Evolutionary conservation across 257 asterid genomes (phyloP).

Genomic region (Paraleonurus japonicus): DNA sequence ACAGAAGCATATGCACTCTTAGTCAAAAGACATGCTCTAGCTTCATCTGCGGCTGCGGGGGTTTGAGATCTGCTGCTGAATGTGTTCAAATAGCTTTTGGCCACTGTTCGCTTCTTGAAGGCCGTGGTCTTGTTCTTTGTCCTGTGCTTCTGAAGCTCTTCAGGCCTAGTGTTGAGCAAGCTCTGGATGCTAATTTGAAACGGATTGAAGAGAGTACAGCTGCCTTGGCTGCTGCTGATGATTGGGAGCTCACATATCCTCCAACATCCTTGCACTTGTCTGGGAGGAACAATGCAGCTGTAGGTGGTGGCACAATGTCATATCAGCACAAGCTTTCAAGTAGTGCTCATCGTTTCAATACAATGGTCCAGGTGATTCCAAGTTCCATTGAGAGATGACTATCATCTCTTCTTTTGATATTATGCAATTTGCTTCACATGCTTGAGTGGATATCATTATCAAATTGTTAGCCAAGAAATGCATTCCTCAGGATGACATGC

Average conservation of each 20-base stretch:
- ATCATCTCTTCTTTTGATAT: constrained; percentile 11
- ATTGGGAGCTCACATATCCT: constrained; percentile 90
- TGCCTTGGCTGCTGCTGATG: constrained; percentile 98
- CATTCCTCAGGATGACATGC: constrained; percentile 16
- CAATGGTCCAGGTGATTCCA: constrained; percentile 82
- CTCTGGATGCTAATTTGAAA: constrained; percentile 93
- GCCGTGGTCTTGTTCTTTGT: constrained; percentile 92
- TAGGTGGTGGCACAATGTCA: constrained; percentile 41
- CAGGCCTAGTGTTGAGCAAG: constrained; percentile 98
- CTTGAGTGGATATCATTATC: constrained; percentile 13
- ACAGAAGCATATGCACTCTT: constrained; percentile 85
- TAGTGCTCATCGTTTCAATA: constrained; percentile 94
- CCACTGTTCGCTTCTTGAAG: constrained; percentile 91
- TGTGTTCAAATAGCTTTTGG: constrained; percentile 99
- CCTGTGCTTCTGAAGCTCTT: constrained; percentile 90
- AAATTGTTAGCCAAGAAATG: constrained; percentile 16
- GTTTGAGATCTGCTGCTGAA: constrained; percentile 98
- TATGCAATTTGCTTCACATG: constrained; percentile 15
- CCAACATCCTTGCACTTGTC: constrained; percentile 63
- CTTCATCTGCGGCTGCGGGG: constrained; percentile 99
- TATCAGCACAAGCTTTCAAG: constrained; percentile 86
- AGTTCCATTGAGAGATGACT: background rate
- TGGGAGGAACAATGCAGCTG: constrained; percentile 56
- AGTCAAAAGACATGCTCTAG: constrained; percentile 91
- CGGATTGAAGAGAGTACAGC: constrained; percentile 96